Percentiles rank a stretch among this genome's conserved stretches.
Evolutionary conservation across 169 alveolate species (phyloP).

Genomic region (Plasmodium sp.): DNA sequence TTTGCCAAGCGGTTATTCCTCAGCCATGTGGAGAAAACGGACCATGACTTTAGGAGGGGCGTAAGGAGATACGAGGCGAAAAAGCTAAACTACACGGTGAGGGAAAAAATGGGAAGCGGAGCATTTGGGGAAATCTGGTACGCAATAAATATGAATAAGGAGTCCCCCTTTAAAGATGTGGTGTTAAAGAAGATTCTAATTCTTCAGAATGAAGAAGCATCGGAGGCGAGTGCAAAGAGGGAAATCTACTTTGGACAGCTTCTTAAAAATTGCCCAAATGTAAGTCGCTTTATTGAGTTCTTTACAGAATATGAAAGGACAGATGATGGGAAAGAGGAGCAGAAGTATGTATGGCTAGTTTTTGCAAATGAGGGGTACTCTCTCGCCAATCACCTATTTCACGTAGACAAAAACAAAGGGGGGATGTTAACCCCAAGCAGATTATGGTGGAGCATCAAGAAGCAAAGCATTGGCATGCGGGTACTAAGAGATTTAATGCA

Average conservation of each 20-base stretch:
- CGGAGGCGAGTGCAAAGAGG: slow-evolving; percentile 59
- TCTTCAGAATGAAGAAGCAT: slow-evolving; percentile 24
- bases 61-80: slow-evolving; percentile 10
- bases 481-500: slow-evolving; percentile 41
- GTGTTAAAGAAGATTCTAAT: slow-evolving; percentile 50
- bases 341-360: slow-evolving; percentile 44
- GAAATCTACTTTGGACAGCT: slow-evolving; percentile 61
- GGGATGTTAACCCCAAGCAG: slow-evolving; percentile 49
- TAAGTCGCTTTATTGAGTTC: slow-evolving; percentile 70
- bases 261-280: slow-evolving; percentile 33
- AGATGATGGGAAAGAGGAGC: background rate
- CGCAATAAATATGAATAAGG: slow-evolving; percentile 29
- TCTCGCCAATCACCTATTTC: slow-evolving; percentile 22
- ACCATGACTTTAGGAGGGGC: background rate
- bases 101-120: slow-evolving; percentile 38
- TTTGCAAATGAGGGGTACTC: slow-evolving; percentile 74
- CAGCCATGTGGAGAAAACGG: background rate
- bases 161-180: slow-evolving; percentile 18
- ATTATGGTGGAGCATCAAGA: slow-evolving; percentile 74
- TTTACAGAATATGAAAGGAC: slow-evolving; percentile 57
- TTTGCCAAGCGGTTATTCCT: slow-evolving; percentile 28
- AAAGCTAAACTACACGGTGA: slow-evolving; percentile 25
- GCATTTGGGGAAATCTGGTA: slow-evolving; percentile 72
- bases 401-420: slow-evolving; percentile 8
- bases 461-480: slow-evolving; percentile 68